Evolutionary conservation across 83 land plant species (phyloP).

Genomic region (Isoetes engelmannii): DNA sequence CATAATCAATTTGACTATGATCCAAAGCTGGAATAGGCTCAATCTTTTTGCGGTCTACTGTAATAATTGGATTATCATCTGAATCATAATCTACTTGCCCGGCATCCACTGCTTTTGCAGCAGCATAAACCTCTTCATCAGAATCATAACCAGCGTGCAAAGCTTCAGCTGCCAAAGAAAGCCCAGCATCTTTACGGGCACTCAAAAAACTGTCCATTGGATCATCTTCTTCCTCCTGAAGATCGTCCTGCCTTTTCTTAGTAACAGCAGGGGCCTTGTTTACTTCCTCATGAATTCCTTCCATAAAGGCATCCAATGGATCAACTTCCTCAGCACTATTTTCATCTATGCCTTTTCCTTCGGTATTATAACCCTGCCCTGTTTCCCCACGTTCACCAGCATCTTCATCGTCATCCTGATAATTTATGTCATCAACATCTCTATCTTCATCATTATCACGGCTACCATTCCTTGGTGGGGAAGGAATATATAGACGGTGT

Average conservation of each 20-base stretch:
- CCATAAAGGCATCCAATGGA: constrained; percentile 98
- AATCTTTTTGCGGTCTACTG: constrained; percentile 64
- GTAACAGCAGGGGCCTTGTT: constrained; percentile 50
- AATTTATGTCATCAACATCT: constrained; percentile 73
- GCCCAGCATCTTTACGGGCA: constrained; percentile 73
- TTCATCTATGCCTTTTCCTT: constrained; percentile 18
- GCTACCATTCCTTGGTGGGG: constrained; percentile 31
- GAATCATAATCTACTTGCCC: constrained; percentile 89
- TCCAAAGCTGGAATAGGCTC: constrained; percentile 83
- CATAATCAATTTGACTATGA: constrained; percentile 71
- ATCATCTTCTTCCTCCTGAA: constrained; percentile 81
- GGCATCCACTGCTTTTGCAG: constrained; percentile 94
- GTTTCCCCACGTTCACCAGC: constrained; percentile 14
- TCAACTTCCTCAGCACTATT: constrained; percentile 90
- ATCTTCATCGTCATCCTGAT: constrained; percentile 55
- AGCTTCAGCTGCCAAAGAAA: constrained; percentile 83
- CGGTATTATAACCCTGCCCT: constrained; percentile 15
- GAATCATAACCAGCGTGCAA: constrained; percentile 89
- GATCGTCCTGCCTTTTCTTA: constrained; percentile 41
- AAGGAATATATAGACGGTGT: constrained; percentile 46
- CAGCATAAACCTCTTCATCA: constrained; percentile 98
- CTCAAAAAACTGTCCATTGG: constrained; percentile 81
- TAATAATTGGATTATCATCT: constrained; percentile 79
- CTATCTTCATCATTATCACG: constrained; percentile 38
- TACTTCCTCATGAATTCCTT: constrained; percentile 86